A percentile compares a stretch with the other conserved stretches of the same genome.
Evolutionary conservation across 1,284 basidiomycete species (phyloP).

Genomic region (Gomphus sp.): DNA sequence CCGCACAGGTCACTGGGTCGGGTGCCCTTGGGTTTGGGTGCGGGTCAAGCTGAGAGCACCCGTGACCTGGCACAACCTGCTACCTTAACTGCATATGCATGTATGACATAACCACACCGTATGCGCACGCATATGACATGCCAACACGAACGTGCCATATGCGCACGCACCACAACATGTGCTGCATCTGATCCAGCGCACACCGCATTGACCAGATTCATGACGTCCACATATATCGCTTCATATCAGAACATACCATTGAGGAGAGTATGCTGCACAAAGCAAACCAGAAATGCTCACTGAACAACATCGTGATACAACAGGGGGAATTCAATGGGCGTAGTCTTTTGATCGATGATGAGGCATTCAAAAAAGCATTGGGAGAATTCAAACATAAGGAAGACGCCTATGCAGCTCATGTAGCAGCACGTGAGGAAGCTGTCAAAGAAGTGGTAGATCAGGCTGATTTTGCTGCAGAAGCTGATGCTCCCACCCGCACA

Average conservation of each 20-base stretch:
- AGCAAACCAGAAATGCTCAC: constrained; percentile 89
- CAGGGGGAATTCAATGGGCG: constrained; percentile 95
- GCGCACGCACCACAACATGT: background rate
- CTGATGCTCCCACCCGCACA: constrained; percentile 16
- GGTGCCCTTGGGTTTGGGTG: too few relatives aligned
- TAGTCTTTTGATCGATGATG: constrained; percentile 60
- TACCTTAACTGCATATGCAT: too few relatives aligned
- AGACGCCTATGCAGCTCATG: constrained; percentile 70
- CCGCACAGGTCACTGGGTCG: too few relatives aligned
- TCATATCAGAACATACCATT: constrained; percentile 87
- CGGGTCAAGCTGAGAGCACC: too few relatives aligned
- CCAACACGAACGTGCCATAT: too few relatives aligned
- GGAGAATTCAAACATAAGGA: constrained; percentile 85
- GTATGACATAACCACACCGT: too few relatives aligned
- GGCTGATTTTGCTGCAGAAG: constrained; percentile 54
- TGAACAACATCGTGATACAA: constrained; percentile 92
- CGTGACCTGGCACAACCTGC: too few relatives aligned
- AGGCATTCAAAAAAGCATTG: constrained; percentile 55
- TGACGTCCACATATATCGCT: constrained; percentile 95
- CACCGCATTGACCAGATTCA: constrained; percentile 95
- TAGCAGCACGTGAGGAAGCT: constrained; percentile 71
- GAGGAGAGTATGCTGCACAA: constrained; percentile 96
- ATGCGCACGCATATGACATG: too few relatives aligned
- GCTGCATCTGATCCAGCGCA: constrained; percentile 40
- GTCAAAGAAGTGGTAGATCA: constrained; percentile 68